Percentiles rank a stretch among this genome's conserved stretches.
phyloP scores from a whole-genome alignment of 352 stramenopile genomes.

The Globisporangium megalacanthum region DNA sequence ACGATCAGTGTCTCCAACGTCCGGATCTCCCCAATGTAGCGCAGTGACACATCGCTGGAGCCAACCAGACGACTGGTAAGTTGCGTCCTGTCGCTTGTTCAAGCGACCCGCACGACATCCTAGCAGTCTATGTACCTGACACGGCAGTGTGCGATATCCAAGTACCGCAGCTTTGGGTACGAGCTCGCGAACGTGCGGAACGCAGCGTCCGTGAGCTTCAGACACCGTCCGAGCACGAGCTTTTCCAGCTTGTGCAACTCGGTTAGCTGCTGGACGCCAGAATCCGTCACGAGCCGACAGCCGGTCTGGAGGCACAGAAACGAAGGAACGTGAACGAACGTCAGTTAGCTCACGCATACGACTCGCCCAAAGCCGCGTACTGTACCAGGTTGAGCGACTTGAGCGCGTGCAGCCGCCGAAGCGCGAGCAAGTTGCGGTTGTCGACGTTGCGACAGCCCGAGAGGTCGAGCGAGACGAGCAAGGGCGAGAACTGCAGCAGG shows the following conservation, averaged over 20 bases:
- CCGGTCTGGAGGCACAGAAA: conserved; percentile 24
- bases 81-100: too few species aligned
- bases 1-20: conserved; percentile 38
- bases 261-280: conserved; percentile 41
- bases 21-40: conserved; percentile 26
- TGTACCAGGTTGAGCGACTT: conserved; percentile 54
- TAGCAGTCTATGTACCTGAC: conserved; percentile 25
- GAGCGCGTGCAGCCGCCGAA: conserved; percentile 32
- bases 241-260: conserved; percentile 43
- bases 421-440: conserved; percentile 38
- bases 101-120: too few species aligned
- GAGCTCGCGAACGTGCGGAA: conserved; percentile 35
- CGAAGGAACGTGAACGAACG: background rate
- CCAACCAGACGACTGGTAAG: background rate
- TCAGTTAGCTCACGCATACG: background rate
- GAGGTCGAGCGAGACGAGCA: conserved; percentile 49
- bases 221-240: conserved; percentile 49
- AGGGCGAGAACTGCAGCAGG: conserved; percentile 50
- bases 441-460: conserved; percentile 56
- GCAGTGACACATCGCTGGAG: conserved; percentile 25
- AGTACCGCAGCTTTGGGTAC: conserved; percentile 31
- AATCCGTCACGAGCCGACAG: conserved; percentile 44
- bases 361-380: background rate
- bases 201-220: conserved; percentile 39
- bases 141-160: conserved; percentile 55